Evolutionary conservation across 768 basidiomycete genomes (phyloP).

Genomic region (Russula virescens): DNA sequence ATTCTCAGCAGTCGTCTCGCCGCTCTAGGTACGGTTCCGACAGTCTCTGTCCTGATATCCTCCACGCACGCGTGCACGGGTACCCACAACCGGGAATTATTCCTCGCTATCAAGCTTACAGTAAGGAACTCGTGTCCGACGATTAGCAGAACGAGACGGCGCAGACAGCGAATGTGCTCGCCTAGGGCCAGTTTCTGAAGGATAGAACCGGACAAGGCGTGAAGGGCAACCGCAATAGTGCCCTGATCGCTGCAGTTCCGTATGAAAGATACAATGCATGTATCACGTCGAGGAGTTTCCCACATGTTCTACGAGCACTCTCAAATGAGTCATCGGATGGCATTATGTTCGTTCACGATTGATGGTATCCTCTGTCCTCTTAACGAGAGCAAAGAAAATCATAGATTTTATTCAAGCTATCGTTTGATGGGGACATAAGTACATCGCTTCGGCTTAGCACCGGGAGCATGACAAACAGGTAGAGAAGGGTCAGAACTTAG

Average conservation of each 20-base stretch:
- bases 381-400: too few species aligned
- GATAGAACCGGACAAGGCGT: slow-evolving; percentile 62
- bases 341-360: too few species aligned
- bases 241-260: slow-evolving; percentile 69
- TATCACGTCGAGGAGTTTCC: too few species aligned
- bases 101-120: slow-evolving; percentile 77
- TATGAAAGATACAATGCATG: too few species aligned
- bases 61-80: slow-evolving; percentile 29
- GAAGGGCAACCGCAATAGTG: slow-evolving; percentile 57
- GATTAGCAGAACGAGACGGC: slow-evolving; percentile 69
- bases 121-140: slow-evolving; percentile 78
- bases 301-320: too few species aligned
- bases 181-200: slow-evolving; percentile 80
- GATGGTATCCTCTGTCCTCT: slow-evolving; percentile 38
- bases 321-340: too few species aligned
- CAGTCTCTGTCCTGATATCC: slow-evolving; percentile 30
- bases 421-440: too few species aligned
- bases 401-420: too few species aligned
- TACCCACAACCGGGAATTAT: slow-evolving; percentile 54
- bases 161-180: slow-evolving; percentile 66
- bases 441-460: too few species aligned
- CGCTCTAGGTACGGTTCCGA: slow-evolving; percentile 24
- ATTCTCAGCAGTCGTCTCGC: slow-evolving; percentile 57
- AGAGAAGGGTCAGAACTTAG: too few species aligned
- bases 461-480: too few species aligned